phyloP scores from a whole-genome alignment of 345 rosid genomes.

The Geranium rotundifolium region DNA sequence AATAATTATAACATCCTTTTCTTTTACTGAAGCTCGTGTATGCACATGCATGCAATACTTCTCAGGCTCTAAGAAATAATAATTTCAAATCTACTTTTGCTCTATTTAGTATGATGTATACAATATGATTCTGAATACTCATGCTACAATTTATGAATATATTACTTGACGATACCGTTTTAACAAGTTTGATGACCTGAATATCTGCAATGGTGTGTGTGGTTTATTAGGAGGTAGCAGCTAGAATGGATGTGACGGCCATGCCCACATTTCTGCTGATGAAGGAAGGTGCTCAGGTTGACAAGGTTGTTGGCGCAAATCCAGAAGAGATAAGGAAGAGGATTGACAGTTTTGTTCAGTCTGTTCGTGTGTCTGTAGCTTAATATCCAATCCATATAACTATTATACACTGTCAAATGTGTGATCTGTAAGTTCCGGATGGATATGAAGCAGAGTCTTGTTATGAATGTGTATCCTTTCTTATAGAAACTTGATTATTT shows the following conservation, averaged over 20 bases:
- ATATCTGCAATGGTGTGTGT: background rate
- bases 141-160: no score
- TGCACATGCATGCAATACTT: no score
- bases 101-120: no score
- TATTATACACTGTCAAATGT: background rate
- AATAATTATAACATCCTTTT: no score
- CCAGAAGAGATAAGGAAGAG: constrained; percentile 83
- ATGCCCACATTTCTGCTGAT: constrained; percentile 85
- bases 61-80: no score
- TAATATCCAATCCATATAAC: constrained; percentile 1
- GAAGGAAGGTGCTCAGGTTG: constrained; percentile 46
- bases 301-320: constrained; percentile 83
- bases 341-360: constrained; percentile 51
- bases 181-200: no score
- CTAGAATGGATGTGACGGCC: constrained; percentile 60
- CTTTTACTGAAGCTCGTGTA: no score
- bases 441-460: background rate
- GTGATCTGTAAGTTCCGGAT: no score
- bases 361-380: constrained; percentile 28
- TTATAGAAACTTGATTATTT: background rate
- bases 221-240: constrained; percentile 54
- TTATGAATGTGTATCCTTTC: background rate
- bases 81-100: no score
- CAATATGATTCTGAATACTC: no score
- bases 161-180: no score